These are phyloP conservation scores for Ustilago esculenta DNA, from an alignment of 1,284 basidiomycete genomes.

Conservation along the genomic window DNA sequence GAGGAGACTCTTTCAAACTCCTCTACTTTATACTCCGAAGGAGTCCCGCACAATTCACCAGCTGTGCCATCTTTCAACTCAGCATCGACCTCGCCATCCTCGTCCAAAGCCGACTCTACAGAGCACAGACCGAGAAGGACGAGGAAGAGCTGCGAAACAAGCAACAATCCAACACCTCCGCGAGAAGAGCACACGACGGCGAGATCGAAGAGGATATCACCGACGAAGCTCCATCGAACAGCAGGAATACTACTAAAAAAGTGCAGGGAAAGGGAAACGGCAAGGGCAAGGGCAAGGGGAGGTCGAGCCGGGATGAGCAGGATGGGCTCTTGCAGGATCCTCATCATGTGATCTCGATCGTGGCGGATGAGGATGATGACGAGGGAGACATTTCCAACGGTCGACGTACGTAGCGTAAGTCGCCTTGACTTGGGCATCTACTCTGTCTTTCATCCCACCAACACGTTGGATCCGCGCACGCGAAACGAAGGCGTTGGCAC, in stretches of 20 bases:
- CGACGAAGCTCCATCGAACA: background rate
- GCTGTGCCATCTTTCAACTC: slow-evolving; percentile 60
- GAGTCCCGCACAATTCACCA: slow-evolving; percentile 51
- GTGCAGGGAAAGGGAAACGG: slow-evolving; percentile 2
- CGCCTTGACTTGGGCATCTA: no score
- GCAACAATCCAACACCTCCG: background rate
- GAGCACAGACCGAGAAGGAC: slow-evolving; percentile 59
- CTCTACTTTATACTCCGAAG: slow-evolving; percentile 41
- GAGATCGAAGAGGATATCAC: slow-evolving; percentile 17
- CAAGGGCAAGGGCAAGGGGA: background rate
- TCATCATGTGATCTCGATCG: slow-evolving; percentile 37
- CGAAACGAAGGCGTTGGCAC: no score
- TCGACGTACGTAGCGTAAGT: slow-evolving; percentile 15
- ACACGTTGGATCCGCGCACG: no score
- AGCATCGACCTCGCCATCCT: slow-evolving; percentile 65
- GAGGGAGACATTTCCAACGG: slow-evolving; percentile 25
- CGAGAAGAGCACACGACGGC: background rate
- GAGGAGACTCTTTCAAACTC: slow-evolving; percentile 68
- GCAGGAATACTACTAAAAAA: background rate
- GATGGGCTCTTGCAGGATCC: slow-evolving; percentile 18
- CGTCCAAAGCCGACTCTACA: slow-evolving; percentile 62
- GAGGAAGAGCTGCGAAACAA: slow-evolving; percentile 25
- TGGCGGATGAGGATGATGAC: slow-evolving; percentile 50
- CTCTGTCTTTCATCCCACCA: no score
- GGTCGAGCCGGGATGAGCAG: background rate